phyloP scores from a whole-genome alignment of 2,329 filamentous ascomycete species.

The Botrytis byssoidea region DNA sequence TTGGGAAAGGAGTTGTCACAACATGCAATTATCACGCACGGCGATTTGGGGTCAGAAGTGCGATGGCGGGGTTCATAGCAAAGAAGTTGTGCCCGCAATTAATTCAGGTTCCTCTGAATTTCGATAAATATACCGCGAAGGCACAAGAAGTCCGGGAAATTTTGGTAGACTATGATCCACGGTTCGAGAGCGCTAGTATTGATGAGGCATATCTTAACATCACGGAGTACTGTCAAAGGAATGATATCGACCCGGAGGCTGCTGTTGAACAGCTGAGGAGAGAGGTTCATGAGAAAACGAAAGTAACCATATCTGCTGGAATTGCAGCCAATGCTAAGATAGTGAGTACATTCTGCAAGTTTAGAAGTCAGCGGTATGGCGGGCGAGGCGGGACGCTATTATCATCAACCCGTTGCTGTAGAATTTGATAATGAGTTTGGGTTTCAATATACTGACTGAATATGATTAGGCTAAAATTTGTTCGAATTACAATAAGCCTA shows the following conservation, averaged over 20 bases:
- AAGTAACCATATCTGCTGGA: conserved; percentile 88
- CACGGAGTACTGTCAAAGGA: conserved; percentile 75
- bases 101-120: conserved; percentile 79
- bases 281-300: conserved; percentile 72
- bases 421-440: not conserved
- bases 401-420: not conserved
- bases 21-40: conserved; percentile 85
- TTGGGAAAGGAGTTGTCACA: conserved; percentile 67
- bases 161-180: conserved; percentile 80
- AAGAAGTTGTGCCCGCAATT: conserved; percentile 89
- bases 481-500: conserved; percentile 94
- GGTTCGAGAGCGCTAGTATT: conserved; percentile 90
- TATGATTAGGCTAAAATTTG: conserved; percentile 72
- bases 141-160: conserved; percentile 83
- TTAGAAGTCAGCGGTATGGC: not conserved
- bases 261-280: conserved; percentile 74
- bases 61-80: conserved; percentile 95
- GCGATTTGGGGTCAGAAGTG: conserved; percentile 85
- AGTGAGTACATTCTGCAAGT: conserved; percentile 14
- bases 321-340: conserved; percentile 92
- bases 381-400: not conserved
- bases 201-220: conserved; percentile 97
- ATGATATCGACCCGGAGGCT: conserved; percentile 67
- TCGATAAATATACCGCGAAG: conserved; percentile 87
- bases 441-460: not conserved